These are phyloP conservation scores for Quercus mongolica DNA, from an alignment of 306 rosid genomes.

Conservation along the genomic window DNA sequence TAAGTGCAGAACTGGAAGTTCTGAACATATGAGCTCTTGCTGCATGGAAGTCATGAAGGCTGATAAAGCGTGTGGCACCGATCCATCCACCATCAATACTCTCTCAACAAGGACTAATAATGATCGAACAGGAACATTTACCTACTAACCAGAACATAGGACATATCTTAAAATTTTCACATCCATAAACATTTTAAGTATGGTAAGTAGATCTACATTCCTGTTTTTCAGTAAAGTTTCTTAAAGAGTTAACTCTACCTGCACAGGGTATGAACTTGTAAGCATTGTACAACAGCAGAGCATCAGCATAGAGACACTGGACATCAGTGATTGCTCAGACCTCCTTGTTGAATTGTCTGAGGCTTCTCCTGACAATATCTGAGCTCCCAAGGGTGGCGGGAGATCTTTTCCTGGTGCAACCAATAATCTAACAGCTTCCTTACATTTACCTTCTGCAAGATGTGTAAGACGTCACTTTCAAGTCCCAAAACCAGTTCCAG, in stretches of 20 bases:
- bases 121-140: constrained; percentile 57
- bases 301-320: constrained; percentile 58
- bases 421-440: constrained; percentile 45
- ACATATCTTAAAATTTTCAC: constrained; percentile 3
- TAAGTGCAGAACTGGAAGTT: constrained; percentile 79
- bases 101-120: constrained; percentile 66
- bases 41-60: constrained; percentile 70
- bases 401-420: constrained; percentile 55
- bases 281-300: constrained; percentile 67
- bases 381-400: constrained; percentile 63
- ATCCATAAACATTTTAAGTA: neutral
- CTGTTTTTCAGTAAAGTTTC: neutral
- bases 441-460: constrained; percentile 45
- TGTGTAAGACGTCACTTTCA: constrained; percentile 18
- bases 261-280: constrained; percentile 63
- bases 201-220: neutral
- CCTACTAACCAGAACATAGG: constrained; percentile 41
- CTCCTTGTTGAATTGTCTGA: constrained; percentile 32
- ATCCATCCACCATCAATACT: constrained; percentile 71
- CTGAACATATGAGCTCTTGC: constrained; percentile 77
- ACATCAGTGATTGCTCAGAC: constrained; percentile 38
- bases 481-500: constrained; percentile 10
- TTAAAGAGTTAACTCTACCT: constrained; percentile 44
- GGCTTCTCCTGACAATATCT: constrained; percentile 34
- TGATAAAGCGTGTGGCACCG: constrained; percentile 53